Base-by-base conservation (phyloP, 495 filamentous ascomycete species). In the Podospora didyma region DNA sequence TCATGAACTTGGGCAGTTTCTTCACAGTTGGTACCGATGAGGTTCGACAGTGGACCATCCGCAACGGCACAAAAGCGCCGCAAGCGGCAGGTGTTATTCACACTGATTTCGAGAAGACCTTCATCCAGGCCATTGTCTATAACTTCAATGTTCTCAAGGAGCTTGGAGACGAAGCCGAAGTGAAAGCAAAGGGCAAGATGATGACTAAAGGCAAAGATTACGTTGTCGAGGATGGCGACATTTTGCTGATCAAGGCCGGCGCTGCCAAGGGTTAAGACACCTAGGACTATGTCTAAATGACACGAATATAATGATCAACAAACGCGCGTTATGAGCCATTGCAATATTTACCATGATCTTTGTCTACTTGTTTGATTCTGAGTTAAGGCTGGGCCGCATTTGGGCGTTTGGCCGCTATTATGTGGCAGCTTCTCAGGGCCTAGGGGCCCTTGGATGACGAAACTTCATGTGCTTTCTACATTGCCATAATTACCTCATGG, bases 201-300 rank as follows among this genome's bases (percentile, higher is more conserved):
- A 87, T 96, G 86, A 97, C 95, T 58, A 99, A 97, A 81, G 95
- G 95, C 61, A 99, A 99, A 79, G 95, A 99, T 46, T 97, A 99
- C 69, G 83, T 95, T 14, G 83, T 90, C 49, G 83, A 89, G 63
- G 85, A 89, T 69, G 85, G 85, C 37, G 87, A 91, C 70, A 85
- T 85, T 63, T 66, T 96, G 60, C 80, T 96, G 60, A 90, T 97
- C 79, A 97, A 97, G 79, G 92, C 93, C 37, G 93, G 93, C 68
- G 93, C 93, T 67, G 93, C 93, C 53, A 96, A 96, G 79, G 75
- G 75, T 63, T 96, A 69, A 69, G 53, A 1, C 16, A 5, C 16
- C 10, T 49, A 11, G 7, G 17, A 17, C 21, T 3, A 12, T 23
- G 21, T 31, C 21, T 31, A 9, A 16, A 16, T 16, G 54, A 62